A percentile compares a stretch with the other conserved stretches of the same genome.
Conservation (phyloP, 805 yeast genomes). For the Phaffomyces antillensis region DNA sequence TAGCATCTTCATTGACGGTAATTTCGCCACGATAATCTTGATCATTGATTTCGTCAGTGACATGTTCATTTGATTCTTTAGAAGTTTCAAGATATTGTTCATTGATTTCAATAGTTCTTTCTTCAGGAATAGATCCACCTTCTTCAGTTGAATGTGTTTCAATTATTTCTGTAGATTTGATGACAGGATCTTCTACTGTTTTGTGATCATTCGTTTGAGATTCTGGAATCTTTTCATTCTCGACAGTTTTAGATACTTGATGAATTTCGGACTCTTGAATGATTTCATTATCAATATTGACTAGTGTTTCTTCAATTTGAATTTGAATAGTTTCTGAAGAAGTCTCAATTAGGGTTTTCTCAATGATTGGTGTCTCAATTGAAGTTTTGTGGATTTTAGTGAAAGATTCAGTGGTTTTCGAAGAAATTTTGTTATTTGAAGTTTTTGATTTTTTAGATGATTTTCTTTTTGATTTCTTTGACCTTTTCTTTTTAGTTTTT, state of each 20-base stretch:
- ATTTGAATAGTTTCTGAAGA: not conserved
- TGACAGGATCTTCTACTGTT: not conserved
- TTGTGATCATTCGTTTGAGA: not conserved
- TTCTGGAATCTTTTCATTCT: not conserved
- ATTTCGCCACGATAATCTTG: too few relatives aligned
- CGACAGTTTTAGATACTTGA: too few relatives aligned
- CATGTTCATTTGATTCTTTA: not conserved
- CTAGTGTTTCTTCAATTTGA: too few relatives aligned
- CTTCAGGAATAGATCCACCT: too few relatives aligned
- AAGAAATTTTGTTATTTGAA: not conserved
- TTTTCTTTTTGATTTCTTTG: slow-evolving; percentile 3
- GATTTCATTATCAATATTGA: too few relatives aligned
- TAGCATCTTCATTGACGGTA: too few relatives aligned
- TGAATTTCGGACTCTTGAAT: too few relatives aligned
- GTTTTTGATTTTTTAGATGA: not conserved
- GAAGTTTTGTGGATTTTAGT: too few relatives aligned
- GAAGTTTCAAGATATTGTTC: too few relatives aligned
- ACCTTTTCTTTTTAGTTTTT: slow-evolving; percentile 7
- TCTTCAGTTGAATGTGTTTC: too few relatives aligned
- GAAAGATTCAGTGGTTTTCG: not conserved
- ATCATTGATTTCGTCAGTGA: not conserved
- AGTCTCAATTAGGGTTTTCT: not conserved
- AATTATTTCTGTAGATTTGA: not conserved
- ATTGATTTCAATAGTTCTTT: too few relatives aligned
- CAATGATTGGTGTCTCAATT: not conserved